Conservation (phyloP, 176 grass and related monocot genomes). For the Cocos nucifera region DNA sequence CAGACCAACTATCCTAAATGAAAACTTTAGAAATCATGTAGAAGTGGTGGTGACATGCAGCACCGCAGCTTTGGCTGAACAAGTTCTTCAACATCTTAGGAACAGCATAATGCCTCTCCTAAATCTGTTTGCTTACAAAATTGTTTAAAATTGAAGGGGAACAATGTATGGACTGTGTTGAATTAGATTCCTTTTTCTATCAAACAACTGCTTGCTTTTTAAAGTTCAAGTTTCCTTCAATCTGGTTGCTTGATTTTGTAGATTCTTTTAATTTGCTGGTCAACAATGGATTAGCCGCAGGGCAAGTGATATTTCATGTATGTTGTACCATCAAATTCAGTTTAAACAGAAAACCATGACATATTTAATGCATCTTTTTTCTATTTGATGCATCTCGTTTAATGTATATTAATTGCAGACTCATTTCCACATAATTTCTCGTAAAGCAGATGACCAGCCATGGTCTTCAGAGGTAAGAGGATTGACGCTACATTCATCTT, state of each 20-base stretch:
- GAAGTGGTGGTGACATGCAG: too few relatives aligned
- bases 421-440: conserved; percentile 82
- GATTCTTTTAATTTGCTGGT: conserved; percentile 84
- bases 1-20: too few relatives aligned
- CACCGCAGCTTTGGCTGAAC: too few relatives aligned
- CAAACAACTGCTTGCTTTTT: too few relatives aligned
- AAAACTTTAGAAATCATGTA: too few relatives aligned
- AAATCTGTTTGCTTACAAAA: too few relatives aligned
- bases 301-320: conserved; percentile 76
- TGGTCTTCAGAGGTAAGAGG: conserved; percentile 61
- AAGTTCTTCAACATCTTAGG: too few relatives aligned
- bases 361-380: background rate
- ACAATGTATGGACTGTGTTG: too few relatives aligned
- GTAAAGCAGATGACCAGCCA: conserved; percentile 51
- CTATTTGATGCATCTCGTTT: background rate
- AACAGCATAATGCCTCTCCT: too few relatives aligned
- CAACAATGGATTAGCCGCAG: conserved; percentile 67
- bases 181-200: too few relatives aligned
- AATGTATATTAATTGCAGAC: conserved; percentile 38
- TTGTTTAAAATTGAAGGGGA: too few relatives aligned
- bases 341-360: background rate
- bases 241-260: background rate
- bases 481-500: background rate
- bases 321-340: conserved; percentile 16
- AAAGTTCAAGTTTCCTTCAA: too few relatives aligned